Conservation (phyloP, 192 early-diverging fungal genomes). For the Chytriomyces sp. region DNA sequence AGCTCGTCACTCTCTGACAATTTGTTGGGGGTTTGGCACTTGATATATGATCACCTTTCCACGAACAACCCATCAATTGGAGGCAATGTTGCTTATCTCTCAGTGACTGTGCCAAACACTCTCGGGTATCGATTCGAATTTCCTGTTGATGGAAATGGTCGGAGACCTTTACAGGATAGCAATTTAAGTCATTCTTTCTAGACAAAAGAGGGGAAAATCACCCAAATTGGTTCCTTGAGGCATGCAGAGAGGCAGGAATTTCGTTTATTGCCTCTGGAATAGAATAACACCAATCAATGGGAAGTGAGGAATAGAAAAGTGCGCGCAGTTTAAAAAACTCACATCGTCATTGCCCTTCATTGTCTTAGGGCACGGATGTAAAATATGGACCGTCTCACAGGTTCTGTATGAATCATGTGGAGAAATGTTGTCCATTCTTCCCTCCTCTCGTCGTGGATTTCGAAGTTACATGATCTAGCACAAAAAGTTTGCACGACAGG, state of each 20-base stretch:
- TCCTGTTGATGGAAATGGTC: neutral
- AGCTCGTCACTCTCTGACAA: no score
- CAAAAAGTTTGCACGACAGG: no score
- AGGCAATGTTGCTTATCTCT: neutral
- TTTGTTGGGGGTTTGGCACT: neutral
- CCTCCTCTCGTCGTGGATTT: no score
- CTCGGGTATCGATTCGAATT: neutral
- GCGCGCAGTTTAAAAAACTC: no score
- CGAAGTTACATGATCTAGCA: no score
- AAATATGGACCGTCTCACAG: no score
- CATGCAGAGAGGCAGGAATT: constrained; percentile 8
- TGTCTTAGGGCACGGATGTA: no score
- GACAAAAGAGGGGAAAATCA: constrained; percentile 13
- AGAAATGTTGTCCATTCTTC: no score
- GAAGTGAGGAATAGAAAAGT: constrained; percentile 6
- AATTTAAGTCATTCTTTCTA: neutral
- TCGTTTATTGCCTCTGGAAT: constrained; percentile 6
- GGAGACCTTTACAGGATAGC: neutral
- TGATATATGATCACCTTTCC: neutral
- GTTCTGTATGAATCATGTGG: no score
- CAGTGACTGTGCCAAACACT: constrained; percentile 2
- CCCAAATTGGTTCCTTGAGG: neutral
- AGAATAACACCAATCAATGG: constrained; percentile 6
- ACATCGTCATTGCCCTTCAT: no score
- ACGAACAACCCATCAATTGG: neutral